Conservation (phyloP, 192 early-diverging fungal species). For the Linnemannia exigua region DNA sequence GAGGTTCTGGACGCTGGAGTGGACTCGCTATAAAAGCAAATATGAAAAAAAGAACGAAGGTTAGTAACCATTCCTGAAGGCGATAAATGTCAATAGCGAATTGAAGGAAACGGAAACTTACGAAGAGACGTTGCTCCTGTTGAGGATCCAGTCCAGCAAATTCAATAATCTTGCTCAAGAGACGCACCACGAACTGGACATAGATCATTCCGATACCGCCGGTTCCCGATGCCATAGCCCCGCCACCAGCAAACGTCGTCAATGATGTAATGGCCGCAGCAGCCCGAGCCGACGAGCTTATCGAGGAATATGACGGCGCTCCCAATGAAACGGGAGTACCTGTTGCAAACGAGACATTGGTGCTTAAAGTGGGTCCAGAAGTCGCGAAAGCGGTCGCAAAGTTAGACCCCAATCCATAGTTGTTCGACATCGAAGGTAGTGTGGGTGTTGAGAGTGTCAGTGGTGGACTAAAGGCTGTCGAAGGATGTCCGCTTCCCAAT, state of each 20-base stretch:
- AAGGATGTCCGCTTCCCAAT: slow-evolving; percentile 20
- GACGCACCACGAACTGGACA: slow-evolving; percentile 48
- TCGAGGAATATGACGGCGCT: neutral
- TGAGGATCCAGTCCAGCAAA: slow-evolving; percentile 44
- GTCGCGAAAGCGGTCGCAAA: neutral
- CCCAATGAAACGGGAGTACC: neutral
- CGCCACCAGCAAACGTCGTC: slow-evolving; percentile 37
- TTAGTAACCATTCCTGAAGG: too few relatives aligned
- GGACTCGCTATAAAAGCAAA: slow-evolving; percentile 37
- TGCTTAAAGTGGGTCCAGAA: neutral
- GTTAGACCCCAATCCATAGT: neutral
- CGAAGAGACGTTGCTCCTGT: slow-evolving; percentile 51
- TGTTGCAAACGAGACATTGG: neutral
- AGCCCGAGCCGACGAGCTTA: slow-evolving; percentile 28
- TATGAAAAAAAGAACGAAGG: neutral
- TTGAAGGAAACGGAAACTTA: neutral
- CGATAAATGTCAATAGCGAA: too few relatives aligned
- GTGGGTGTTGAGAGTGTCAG: neutral
- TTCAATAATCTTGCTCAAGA: slow-evolving; percentile 51
- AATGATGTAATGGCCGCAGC: slow-evolving; percentile 34
- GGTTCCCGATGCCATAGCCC: slow-evolving; percentile 44
- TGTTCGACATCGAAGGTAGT: neutral
- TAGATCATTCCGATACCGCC: slow-evolving; percentile 51
- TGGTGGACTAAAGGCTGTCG: neutral
- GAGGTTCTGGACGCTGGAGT: slow-evolving; percentile 48